phyloP scores from a whole-genome alignment of 2,329 filamentous ascomycete species.

The Aureobasidium musti region DNA sequence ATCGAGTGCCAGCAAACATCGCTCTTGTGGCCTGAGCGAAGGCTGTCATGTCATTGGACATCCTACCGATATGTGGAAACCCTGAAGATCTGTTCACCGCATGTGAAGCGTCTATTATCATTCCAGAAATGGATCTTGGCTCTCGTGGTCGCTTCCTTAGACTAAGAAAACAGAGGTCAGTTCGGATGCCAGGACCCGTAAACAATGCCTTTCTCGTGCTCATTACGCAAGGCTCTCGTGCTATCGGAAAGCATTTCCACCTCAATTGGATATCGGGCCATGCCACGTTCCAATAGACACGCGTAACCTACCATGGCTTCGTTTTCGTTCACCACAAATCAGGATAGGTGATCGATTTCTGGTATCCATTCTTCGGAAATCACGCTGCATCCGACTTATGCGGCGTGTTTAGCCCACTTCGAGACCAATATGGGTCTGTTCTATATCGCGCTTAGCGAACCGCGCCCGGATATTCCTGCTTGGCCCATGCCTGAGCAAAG shows the following conservation, averaged over 20 bases:
- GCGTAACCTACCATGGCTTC: conserved; percentile 16
- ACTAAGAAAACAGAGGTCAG: background rate
- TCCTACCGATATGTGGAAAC: conserved; percentile 15
- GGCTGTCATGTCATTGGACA: conserved; percentile 12
- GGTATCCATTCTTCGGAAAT: conserved; percentile 19
- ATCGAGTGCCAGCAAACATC: background rate
- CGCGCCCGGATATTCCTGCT: conserved; percentile 13
- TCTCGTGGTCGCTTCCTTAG: background rate
- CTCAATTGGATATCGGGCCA: conserved; percentile 1
- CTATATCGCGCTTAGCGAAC: conserved; percentile 23
- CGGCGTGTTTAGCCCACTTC: background rate
- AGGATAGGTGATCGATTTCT: background rate
- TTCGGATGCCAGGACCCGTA: conserved; percentile 1
- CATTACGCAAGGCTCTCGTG: background rate
- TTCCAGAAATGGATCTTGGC: conserved; percentile 15
- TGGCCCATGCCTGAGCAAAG: conserved; percentile 4
- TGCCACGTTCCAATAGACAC: conserved; percentile 21
- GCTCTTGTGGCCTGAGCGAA: background rate
- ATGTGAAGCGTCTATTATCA: background rate
- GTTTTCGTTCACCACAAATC: background rate
- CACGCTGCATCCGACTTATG: conserved; percentile 5
- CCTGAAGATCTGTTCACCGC: conserved; percentile 22
- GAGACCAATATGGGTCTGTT: conserved; percentile 18
- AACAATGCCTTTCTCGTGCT: background rate
- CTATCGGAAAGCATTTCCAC: conserved; percentile 1